A percentile compares a stretch with the other conserved stretches of the same genome.
Evolutionary conservation across 495 filamentous ascomycete species (phyloP).

Genomic region (Penicillium paradoxum): DNA sequence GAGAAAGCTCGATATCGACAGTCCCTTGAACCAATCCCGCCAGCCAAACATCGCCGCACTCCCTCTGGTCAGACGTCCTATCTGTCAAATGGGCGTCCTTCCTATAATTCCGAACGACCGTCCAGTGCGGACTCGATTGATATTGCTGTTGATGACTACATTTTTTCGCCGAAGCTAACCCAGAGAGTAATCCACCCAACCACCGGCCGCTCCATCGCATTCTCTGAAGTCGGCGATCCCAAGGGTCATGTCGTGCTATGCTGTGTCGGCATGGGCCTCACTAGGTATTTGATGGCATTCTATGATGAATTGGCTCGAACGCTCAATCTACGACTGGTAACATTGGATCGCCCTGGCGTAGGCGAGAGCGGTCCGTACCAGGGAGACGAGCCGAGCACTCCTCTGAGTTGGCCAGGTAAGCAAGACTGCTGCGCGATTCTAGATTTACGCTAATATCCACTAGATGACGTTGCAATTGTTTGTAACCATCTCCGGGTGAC

Average conservation of each 20-base stretch:
- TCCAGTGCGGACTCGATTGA: conserved; percentile 83
- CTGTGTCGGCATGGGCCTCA: conserved; percentile 97
- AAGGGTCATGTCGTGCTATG: conserved; percentile 90
- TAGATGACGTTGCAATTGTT: conserved; percentile 92
- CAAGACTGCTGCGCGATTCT: conserved; percentile 1
- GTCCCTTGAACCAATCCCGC: conserved; percentile 35
- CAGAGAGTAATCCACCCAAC: conserved; percentile 82
- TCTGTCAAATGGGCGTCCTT: conserved; percentile 25
- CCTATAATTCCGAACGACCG: conserved; percentile 50
- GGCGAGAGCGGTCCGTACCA: conserved; percentile 81
- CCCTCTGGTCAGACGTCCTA: conserved; percentile 34
- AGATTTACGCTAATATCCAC: conserved; percentile 11
- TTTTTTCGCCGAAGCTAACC: conserved; percentile 75
- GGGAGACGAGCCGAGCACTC: conserved; percentile 70
- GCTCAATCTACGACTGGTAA: conserved; percentile 85
- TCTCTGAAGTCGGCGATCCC: conserved; percentile 94
- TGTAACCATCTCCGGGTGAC: conserved; percentile 90
- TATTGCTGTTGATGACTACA: conserved; percentile 77
- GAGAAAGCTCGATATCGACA: conserved; percentile 34
- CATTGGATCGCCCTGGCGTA: conserved; percentile 88
- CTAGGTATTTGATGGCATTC: conserved; percentile 92
- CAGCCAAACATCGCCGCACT: conserved; percentile 38
- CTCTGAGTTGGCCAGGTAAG: conserved; percentile 91
- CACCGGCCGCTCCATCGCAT: conserved; percentile 83
- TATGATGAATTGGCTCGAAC: conserved; percentile 94